A percentile compares a stretch with the other conserved stretches of the same genome.
phyloP scores from a whole-genome alignment of 805 yeast species.

The Myxozyma vanderwaltii region DNA sequence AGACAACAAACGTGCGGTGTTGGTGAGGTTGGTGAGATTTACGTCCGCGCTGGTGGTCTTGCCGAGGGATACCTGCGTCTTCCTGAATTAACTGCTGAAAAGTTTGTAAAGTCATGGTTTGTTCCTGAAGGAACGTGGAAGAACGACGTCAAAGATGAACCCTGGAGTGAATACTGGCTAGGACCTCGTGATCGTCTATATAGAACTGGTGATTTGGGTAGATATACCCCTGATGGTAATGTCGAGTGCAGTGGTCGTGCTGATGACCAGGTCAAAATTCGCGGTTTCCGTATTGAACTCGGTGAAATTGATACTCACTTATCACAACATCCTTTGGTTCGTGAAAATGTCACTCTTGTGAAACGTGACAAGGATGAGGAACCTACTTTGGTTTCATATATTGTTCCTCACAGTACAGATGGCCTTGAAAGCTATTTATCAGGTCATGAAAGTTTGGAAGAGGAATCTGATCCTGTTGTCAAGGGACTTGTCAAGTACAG shows the following conservation, averaged over 20 bases:
- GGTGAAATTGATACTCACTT: constrained; percentile 98
- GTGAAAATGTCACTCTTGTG: constrained; percentile 91
- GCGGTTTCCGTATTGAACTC: constrained; percentile 97
- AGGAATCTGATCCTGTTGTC: constrained; percentile 60
- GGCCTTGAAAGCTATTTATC: constrained; percentile 46
- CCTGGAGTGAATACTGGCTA: constrained; percentile 79
- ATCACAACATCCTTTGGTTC: constrained; percentile 86
- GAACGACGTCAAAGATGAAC: constrained; percentile 63
- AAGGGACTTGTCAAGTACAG: constrained; percentile 76
- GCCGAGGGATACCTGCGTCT: constrained; percentile 95
- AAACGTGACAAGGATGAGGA: constrained; percentile 91
- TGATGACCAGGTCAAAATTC: constrained; percentile 96
- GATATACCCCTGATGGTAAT: constrained; percentile 95
- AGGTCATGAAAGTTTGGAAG: constrained; percentile 46
- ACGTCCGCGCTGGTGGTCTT: constrained; percentile 96
- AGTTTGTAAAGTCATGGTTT: constrained; percentile 91
- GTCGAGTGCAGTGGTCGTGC: constrained; percentile 99
- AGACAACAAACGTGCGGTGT: constrained; percentile 92
- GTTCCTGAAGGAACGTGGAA: constrained; percentile 49
- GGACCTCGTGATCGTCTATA: constrained; percentile 96
- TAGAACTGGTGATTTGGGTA: constrained; percentile 96
- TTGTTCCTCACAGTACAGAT: constrained; percentile 70
- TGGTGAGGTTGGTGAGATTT: constrained; percentile 98
- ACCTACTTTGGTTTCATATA: constrained; percentile 84
- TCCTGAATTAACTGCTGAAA: constrained; percentile 83